A percentile compares a stretch with the other conserved stretches of the same genome.
Conservation (phyloP, 768 basidiomycete genomes). For the Rhodotorula diobovata region DNA sequence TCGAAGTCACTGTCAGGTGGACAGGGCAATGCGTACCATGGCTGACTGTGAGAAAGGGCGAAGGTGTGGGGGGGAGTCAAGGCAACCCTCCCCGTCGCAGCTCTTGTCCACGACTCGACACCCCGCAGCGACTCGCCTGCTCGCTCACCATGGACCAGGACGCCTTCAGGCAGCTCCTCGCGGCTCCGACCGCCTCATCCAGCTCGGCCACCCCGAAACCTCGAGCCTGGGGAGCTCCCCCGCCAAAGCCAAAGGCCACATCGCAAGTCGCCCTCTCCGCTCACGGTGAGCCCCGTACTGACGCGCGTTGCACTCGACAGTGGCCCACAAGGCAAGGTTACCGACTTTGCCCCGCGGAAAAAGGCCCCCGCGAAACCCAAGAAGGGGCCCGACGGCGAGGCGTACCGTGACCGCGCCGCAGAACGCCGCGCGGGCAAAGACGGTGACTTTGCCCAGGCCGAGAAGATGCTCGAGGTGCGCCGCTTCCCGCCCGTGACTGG, state of each 20-base stretch:
- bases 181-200: neutral
- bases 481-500: too few relatives aligned
- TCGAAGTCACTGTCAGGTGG: neutral
- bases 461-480: conserved; percentile 33
- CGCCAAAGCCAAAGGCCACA: neutral
- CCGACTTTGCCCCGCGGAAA: conserved; percentile 71
- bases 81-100: neutral
- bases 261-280: neutral
- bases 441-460: conserved; percentile 67
- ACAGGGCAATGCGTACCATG: neutral
- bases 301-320: neutral
- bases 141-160: conserved; percentile 4
- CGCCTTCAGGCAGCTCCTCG: conserved; percentile 7
- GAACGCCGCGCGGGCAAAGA: conserved; percentile 65
- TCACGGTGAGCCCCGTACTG: neutral
- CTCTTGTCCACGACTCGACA: too few relatives aligned
- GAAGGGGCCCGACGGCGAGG: conserved; percentile 36
- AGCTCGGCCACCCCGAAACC: neutral
- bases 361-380: neutral
- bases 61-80: neutral
- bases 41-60: neutral
- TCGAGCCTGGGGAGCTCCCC: neutral
- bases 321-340: neutral
- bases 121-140: neutral
- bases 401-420: conserved; percentile 70